A percentile compares a stretch with the other conserved stretches of the same genome.
These are phyloP conservation scores for Pseudisothecium myosuroides DNA, from an alignment of 225 moss, liverwort and hornwort species.

Conservation along the genomic window DNA sequence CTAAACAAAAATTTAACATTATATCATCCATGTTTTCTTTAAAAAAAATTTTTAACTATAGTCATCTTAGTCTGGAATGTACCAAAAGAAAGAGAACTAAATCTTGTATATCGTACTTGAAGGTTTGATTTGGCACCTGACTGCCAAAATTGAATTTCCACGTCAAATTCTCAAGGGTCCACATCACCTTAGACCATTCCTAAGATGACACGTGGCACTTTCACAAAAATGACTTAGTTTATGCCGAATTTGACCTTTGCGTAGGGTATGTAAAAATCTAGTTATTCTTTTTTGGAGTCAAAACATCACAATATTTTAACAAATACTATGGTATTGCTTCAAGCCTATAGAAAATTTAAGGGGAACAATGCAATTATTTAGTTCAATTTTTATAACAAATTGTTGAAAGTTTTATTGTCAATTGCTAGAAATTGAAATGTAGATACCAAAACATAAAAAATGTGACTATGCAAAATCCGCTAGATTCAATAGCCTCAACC, in stretches of 20 bases:
- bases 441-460: not conserved
- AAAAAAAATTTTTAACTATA: accelerated
- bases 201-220: too few relatives aligned
- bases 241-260: too few relatives aligned
- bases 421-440: not conserved
- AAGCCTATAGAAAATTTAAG: not conserved
- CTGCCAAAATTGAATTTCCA: too few relatives aligned
- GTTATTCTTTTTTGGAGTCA: not conserved
- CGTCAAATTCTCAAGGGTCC: too few relatives aligned
- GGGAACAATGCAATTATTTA: not conserved
- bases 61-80: not conserved
- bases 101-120: too few relatives aligned
- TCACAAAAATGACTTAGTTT: too few relatives aligned
- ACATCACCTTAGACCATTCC: too few relatives aligned
- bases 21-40: not conserved
- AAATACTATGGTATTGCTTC: not conserved
- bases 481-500: not conserved
- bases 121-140: too few relatives aligned
- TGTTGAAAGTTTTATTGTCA: not conserved
- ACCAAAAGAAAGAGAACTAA: not conserved
- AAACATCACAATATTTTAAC: not conserved
- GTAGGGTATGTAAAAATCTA: not conserved
- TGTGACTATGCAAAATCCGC: too few relatives aligned
- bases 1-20: not conserved
- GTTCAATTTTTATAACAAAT: not conserved